These are phyloP conservation scores for Termitomyces eurrhizus DNA, from an alignment of 768 basidiomycete species.

Conservation along the genomic window DNA sequence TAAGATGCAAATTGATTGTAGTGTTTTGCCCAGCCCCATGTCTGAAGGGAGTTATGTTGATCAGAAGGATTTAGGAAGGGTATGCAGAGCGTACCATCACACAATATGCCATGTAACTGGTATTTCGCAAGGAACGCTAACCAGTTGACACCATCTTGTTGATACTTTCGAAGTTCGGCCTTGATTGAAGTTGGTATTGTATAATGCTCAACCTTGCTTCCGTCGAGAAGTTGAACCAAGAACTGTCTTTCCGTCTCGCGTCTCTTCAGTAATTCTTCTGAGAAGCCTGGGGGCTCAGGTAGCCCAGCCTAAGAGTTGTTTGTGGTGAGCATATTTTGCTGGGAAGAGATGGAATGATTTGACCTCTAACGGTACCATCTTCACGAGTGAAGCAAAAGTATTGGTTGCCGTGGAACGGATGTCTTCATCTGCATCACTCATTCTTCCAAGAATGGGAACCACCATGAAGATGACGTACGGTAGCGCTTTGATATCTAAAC, in stretches of 20 bases:
- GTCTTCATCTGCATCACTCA: constrained; percentile 93
- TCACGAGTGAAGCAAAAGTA: constrained; percentile 94
- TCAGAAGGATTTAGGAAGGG: background rate
- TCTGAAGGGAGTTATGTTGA: constrained; percentile 45
- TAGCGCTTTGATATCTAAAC: constrained; percentile 88
- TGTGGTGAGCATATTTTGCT: background rate
- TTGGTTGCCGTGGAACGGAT: constrained; percentile 94
- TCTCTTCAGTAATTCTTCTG: constrained; percentile 80
- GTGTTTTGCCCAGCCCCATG: constrained; percentile 98
- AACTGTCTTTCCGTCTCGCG: constrained; percentile 89
- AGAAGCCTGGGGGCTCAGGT: constrained; percentile 94
- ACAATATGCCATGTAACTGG: constrained; percentile 95
- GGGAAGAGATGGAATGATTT: constrained; percentile 12
- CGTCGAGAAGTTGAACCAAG: constrained; percentile 90
- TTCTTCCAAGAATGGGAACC: constrained; percentile 92
- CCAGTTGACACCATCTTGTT: constrained; percentile 99
- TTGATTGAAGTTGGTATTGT: constrained; percentile 82
- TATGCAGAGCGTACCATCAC: constrained; percentile 67
- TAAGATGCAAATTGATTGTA: constrained; percentile 96
- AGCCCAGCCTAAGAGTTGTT: constrained; percentile 68
- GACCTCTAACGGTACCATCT: constrained; percentile 98
- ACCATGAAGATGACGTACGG: constrained; percentile 97
- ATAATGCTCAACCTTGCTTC: constrained; percentile 91
- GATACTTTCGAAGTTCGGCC: constrained; percentile 94
- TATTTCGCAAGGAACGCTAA: constrained; percentile 97